Conservation (phyloP, 768 basidiomycete species). For the Mycena metata region DNA sequence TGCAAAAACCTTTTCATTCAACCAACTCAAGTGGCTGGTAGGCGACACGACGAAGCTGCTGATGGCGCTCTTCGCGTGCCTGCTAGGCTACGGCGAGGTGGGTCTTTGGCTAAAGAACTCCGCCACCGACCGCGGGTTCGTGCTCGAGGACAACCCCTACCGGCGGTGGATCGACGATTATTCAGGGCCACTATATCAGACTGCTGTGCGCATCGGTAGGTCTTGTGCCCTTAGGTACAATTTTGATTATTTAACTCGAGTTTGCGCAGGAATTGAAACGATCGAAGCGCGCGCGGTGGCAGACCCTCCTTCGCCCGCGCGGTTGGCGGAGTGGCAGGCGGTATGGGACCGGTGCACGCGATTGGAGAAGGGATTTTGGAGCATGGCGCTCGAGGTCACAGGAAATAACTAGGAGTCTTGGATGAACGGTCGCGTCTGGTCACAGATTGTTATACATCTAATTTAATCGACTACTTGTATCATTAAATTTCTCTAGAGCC, state of each 20-base stretch:
- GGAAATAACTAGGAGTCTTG: no score
- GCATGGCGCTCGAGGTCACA: constrained; percentile 60
- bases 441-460: no score
- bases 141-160: constrained; percentile 80
- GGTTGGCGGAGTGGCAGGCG: constrained; percentile 73
- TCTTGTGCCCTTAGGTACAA: background rate
- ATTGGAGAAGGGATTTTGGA: constrained; percentile 92
- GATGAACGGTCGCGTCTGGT: no score
- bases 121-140: constrained; percentile 63
- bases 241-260: no score
- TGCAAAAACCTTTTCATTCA: background rate
- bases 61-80: constrained; percentile 88
- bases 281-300: constrained; percentile 76
- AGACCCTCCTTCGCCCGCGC: constrained; percentile 72
- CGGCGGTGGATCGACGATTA: constrained; percentile 86
- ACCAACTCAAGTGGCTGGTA: constrained; percentile 35
- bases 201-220: constrained; percentile 79
- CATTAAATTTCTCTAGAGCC: no score
- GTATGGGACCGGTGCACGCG: constrained; percentile 84
- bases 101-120: constrained; percentile 85
- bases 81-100: constrained; percentile 94
- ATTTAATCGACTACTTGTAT: no score
- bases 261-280: constrained; percentile 61
- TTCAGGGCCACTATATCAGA: constrained; percentile 76
- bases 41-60: constrained; percentile 80